Evolutionary conservation across 495 filamentous ascomycete genomes (phyloP).

Genomic region (Penicillium coffeae): DNA sequence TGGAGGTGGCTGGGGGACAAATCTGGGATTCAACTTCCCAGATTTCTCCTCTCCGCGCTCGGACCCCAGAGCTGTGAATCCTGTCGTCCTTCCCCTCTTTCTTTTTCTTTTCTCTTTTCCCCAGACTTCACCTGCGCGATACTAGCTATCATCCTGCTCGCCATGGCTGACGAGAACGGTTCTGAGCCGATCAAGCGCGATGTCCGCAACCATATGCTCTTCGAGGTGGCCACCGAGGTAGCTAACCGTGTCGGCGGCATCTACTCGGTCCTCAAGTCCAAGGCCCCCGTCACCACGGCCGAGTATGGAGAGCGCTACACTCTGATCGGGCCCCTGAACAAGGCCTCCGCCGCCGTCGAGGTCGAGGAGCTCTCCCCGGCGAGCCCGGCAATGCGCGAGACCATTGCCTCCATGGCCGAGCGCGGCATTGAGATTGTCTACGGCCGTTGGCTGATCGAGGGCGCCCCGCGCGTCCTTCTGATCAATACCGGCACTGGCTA

Average conservation of each 20-base stretch:
- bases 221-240: conserved; percentile 94
- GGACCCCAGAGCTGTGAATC: not conserved
- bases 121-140: not conserved
- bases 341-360: conserved; percentile 87
- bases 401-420: conserved; percentile 84
- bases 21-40: conserved; percentile 10
- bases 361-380: conserved; percentile 88
- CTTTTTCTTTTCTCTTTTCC: conserved; percentile 7
- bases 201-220: conserved; percentile 78
- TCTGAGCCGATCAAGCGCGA: conserved; percentile 53
- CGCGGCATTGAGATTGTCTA: conserved; percentile 89
- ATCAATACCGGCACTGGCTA: conserved; percentile 95
- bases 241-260: conserved; percentile 98
- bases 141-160: not conserved
- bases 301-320: conserved; percentile 98
- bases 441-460: conserved; percentile 96
- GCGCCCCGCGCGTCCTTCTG: conserved; percentile 86
- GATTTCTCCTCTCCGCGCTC: conserved; percentile 13
- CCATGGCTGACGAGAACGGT: conserved; percentile 33
- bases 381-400: conserved; percentile 71
- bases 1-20: conserved; percentile 1
- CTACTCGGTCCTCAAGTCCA: conserved; percentile 98
- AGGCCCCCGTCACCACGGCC: conserved; percentile 93
- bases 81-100: conserved; percentile 6
- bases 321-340: conserved; percentile 90